Evolutionary conservation across 2,329 filamentous ascomycete species (phyloP).

Genomic region (Cladosporium sp.): DNA sequence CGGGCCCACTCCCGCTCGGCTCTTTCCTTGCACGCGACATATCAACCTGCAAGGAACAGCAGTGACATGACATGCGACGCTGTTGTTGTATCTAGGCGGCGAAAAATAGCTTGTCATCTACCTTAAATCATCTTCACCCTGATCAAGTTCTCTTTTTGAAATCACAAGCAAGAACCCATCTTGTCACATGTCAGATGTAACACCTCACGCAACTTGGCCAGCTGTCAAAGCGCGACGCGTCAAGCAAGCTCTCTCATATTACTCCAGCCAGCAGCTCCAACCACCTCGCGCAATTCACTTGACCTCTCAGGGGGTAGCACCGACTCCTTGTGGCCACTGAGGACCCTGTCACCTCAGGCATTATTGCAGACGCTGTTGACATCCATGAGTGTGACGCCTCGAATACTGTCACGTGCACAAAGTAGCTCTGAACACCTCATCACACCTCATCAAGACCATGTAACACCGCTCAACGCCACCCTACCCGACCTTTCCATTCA

Average conservation of each 20-base stretch:
- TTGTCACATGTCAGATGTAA: too few relatives aligned
- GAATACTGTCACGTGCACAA: neutral
- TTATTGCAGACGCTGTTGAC: neutral
- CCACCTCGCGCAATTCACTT: neutral
- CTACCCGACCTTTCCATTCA: neutral
- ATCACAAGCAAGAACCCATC: neutral
- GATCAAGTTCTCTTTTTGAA: neutral
- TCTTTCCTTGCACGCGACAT: conserved; percentile 5
- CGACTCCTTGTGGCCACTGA: neutral
- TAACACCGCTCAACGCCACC: neutral
- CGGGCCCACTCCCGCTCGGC: conserved; percentile 9
- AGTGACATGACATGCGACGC: neutral
- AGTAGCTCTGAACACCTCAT: neutral
- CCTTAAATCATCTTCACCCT: neutral
- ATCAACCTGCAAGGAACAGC: neutral
- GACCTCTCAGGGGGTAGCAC: neutral
- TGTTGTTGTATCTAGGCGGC: neutral
- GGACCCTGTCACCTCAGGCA: neutral
- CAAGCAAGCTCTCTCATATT: neutral
- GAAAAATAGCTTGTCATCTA: neutral
- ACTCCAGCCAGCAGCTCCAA: neutral
- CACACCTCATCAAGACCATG: neutral
- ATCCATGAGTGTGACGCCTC: neutral
- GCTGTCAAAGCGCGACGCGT: conserved; percentile 4
- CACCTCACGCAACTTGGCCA: neutral